These are phyloP conservation scores for Russula foetens DNA, from an alignment of 768 basidiomycete genomes.

Conservation along the genomic window DNA sequence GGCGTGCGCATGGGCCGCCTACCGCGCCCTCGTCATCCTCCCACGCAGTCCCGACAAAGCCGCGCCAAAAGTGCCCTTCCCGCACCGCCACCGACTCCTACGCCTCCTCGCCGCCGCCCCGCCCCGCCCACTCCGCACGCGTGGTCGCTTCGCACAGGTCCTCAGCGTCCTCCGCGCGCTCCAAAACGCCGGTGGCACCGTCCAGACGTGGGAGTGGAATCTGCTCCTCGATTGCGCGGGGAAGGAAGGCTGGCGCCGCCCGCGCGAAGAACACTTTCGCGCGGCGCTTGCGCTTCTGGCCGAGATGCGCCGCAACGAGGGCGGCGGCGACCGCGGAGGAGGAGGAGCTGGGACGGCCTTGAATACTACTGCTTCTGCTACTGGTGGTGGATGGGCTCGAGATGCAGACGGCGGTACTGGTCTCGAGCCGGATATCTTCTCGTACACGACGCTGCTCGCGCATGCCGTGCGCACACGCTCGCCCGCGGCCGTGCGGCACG, in stretches of 20 bases:
- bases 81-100: slow-evolving; percentile 52
- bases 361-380: too few species aligned
- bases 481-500: slow-evolving; percentile 38
- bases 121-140: slow-evolving; percentile 43
- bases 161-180: slow-evolving; percentile 59
- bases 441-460: slow-evolving; percentile 59
- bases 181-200: slow-evolving; percentile 42
- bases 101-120: slow-evolving; percentile 43
- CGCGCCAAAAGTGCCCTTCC: slow-evolving; percentile 24
- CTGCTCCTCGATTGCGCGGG: slow-evolving; percentile 60
- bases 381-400: not conserved
- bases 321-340: not conserved
- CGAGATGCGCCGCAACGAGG: slow-evolving; percentile 45
- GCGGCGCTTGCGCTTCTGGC: slow-evolving; percentile 50
- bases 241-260: slow-evolving; percentile 50
- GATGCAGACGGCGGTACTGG: slow-evolving; percentile 5
- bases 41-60: slow-evolving; percentile 2
- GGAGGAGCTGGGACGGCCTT: too few species aligned
- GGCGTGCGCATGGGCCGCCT: slow-evolving; percentile 36
- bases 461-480: slow-evolving; percentile 50
- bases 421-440: slow-evolving; percentile 51
- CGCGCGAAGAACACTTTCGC: slow-evolving; percentile 48
- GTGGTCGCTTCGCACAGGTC: slow-evolving; percentile 52
- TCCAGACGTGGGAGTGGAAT: slow-evolving; percentile 71
- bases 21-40: slow-evolving; percentile 28